Evolutionary conservation across 495 filamentous ascomycete species (phyloP), one percentile per base, ranked within the genome.

Genomic region (Aspergillus indologenus): DNA sequence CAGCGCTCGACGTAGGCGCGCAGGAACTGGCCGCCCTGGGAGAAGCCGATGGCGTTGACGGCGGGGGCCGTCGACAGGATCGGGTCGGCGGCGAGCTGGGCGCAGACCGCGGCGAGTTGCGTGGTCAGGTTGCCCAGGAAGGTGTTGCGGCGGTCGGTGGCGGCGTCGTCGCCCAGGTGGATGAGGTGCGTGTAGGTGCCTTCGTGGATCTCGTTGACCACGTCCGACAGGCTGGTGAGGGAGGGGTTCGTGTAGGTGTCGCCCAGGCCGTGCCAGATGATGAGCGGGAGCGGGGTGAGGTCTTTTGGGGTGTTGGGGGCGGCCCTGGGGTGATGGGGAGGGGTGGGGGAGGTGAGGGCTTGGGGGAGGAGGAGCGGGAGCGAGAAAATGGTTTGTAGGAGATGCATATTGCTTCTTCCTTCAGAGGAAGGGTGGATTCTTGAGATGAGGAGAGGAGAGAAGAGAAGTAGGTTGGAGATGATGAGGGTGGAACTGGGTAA

Each of bases 11-110:
- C 81, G 73, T 92, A 93, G n/a, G 81, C 94, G 59, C 94, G 89
- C 14, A 98, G 83, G 77, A 98, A 97, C 67, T 96, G 91, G 31
- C 94, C 95, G 61, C 94, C 94, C 71, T 98, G 94, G 23, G 88
- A 92, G 79, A 98, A 97, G 5, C 94, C 94, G 19, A 98, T 71
- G 2, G 90, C 95, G 72, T 98, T 93, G 72, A 96, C 81, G 59
- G 88, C 90, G 0, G 87, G 85, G 5, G 90, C 89, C 15, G 86
- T 87, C 45, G 87, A 87, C 18, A 96, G 84, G 72, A 91, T 89
- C 1, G 88, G 89, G 65, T 96, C 83, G 2, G 79, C 54, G 60
- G 87, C 81, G 47, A 98, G 83, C 68, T 92, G 89, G 5, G 74
- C 79, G 84, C 94, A 98, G 54, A 93, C 92, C 56, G 83, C 72